Base-by-base conservation (phyloP, 2,329 filamentous ascomycete species). In the Madurella fahalii region DNA sequence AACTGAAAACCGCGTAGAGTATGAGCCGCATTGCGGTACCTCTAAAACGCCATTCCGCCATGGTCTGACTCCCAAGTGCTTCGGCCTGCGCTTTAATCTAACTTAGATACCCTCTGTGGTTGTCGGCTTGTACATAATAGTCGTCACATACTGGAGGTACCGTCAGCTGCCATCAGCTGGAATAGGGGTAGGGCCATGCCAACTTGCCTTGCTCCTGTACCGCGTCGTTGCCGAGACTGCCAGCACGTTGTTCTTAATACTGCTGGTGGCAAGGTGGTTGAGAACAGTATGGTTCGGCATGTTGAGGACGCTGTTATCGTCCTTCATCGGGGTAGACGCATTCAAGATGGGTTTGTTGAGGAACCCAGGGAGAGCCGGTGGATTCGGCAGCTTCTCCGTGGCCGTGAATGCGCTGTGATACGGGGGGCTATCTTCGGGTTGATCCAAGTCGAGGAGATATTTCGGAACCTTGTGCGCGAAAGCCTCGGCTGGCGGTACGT, bases 231-330 rank as follows among this genome's bases (percentile, higher is more conserved):
- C 93, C 66, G 92, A 96, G 5, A 95, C 95, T 34, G 94, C 94
- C 61, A 99, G 78, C 25, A 97, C 89, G 59, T 93, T 92, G 63
- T 96, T 91, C 76, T 96, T 96, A 72, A 99, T 99, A 71, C 92
- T 96, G 72, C 93, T 97, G 2, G 94, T 99, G 47, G 93, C 93
- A 63, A 99, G 77, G 71, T 99, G 94, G 63, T 99, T 99, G 59
- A 99, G 76, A 32, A 97, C 90, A 0, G 94, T 96, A 67, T 99
- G 93, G 66, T 97, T 99, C 13, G 94, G 94, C 81, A 96, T 93
- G 63, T 90, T 94, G 60, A 99, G 76, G 58, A 99, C 94, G 72
- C 92, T 96, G 71, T 93, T 96, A 72, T 99, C 94, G 69, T 99
- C 94, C 76, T 97, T 97, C 79, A 96, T 90, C 7, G 93, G 85